These are phyloP conservation scores for Cyberlindnera maclurae DNA, from an alignment of 805 yeast genomes.

Conservation along the genomic window DNA sequence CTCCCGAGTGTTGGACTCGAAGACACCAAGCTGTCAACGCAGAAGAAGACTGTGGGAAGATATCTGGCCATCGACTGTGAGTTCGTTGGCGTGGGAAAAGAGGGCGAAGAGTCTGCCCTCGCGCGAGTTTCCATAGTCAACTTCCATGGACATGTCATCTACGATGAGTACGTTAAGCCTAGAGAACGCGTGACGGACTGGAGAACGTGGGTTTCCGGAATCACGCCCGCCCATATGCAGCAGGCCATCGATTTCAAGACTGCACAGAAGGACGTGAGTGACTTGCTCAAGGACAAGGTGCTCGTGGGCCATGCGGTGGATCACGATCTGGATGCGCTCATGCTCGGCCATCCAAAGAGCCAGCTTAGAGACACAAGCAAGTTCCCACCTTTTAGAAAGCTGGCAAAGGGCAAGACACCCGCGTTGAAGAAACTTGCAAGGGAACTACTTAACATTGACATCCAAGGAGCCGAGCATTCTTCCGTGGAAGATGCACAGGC, in stretches of 20 bases:
- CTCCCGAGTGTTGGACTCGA: conserved; percentile 7
- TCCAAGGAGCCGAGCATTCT: conserved; percentile 73
- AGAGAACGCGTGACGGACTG: conserved; percentile 74
- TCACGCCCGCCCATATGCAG: conserved; percentile 61
- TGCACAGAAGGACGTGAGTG: conserved; percentile 53
- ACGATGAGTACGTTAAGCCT: conserved; percentile 75
- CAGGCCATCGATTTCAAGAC: conserved; percentile 59
- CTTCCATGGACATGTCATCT: conserved; percentile 62
- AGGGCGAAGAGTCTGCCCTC: conserved; percentile 60
- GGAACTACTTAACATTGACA: conserved; percentile 48
- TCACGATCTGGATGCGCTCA: conserved; percentile 67
- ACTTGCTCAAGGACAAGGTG: conserved; percentile 45
- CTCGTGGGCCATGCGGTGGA: conserved; percentile 82
- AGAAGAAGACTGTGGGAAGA: conserved; percentile 51
- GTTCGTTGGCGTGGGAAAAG: conserved; percentile 84
- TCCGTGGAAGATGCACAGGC: conserved; percentile 89
- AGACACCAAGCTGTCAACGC: conserved; percentile 16
- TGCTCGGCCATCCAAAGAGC: conserved; percentile 58
- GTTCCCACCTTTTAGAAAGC: conserved; percentile 49
- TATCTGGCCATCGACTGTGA: conserved; percentile 87
- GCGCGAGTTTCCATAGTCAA: conserved; percentile 88
- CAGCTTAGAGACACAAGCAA: conserved; percentile 69
- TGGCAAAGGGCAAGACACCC: conserved; percentile 66
- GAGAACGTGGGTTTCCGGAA: conserved; percentile 91
- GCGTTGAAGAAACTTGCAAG: conserved; percentile 57